phyloP scores from a whole-genome alignment of 2,329 filamentous ascomycete genomes.

The Apiospora koreana region DNA sequence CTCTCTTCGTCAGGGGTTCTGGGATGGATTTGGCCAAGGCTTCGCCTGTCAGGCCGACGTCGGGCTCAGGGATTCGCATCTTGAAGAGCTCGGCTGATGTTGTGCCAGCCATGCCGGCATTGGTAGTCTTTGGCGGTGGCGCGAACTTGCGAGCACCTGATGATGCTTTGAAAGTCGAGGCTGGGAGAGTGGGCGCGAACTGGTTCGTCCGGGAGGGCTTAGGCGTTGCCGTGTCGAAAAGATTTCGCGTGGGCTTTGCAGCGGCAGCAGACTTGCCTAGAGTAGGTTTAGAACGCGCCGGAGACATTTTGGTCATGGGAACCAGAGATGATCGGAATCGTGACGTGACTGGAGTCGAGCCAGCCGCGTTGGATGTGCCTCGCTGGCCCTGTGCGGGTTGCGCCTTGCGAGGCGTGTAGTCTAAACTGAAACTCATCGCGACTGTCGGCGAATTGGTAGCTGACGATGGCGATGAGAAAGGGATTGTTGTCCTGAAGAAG shows the following conservation, averaged over 20 bases:
- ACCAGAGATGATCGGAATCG: slow-evolving; percentile 36
- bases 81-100: slow-evolving; percentile 54
- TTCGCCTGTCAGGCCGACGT: slow-evolving; percentile 57
- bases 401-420: slow-evolving; percentile 27
- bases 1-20: slow-evolving; percentile 50
- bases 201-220: slow-evolving; percentile 26
- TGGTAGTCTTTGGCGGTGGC: slow-evolving; percentile 39
- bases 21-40: slow-evolving; percentile 55
- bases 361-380: slow-evolving; percentile 27
- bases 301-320: slow-evolving; percentile 28
- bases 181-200: slow-evolving; percentile 31
- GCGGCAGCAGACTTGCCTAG: slow-evolving; percentile 23
- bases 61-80: slow-evolving; percentile 60
- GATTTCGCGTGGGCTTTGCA: slow-evolving; percentile 26
- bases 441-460: slow-evolving; percentile 9
- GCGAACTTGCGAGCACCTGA: slow-evolving; percentile 30
- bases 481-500: slow-evolving; percentile 8
- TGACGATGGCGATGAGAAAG: slow-evolving; percentile 14
- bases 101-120: slow-evolving; percentile 51
- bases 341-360: slow-evolving; percentile 28
- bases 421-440: slow-evolving; percentile 27
- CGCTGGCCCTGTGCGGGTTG: slow-evolving; percentile 29
- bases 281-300: slow-evolving; percentile 23
- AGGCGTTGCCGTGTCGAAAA: slow-evolving; percentile 32
- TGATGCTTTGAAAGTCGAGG: slow-evolving; percentile 24